Evolutionary conservation across 805 yeast genomes (phyloP).

Genomic region (Metschnikowia lochheadii): DNA sequence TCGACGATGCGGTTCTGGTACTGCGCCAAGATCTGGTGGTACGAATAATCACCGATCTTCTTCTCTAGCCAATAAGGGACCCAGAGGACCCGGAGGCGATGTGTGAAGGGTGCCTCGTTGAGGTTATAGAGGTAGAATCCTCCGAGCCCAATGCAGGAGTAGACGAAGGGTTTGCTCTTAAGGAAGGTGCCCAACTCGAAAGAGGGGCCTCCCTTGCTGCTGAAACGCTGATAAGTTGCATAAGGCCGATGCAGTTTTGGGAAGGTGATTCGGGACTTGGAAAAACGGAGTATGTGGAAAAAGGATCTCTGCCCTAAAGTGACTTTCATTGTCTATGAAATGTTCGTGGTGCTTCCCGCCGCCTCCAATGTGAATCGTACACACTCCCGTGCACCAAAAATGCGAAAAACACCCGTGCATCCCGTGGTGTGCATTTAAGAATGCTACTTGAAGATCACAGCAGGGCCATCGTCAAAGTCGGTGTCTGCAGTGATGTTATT

Average conservation of each 20-base stretch:
- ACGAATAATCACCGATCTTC: slow-evolving; percentile 59
- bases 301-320: background rate
- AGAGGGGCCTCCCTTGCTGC: slow-evolving; percentile 4
- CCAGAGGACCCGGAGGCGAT: slow-evolving; percentile 67
- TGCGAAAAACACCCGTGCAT: background rate
- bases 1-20: slow-evolving; percentile 57
- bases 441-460: slow-evolving; percentile 17
- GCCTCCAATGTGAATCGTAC: too few species aligned
- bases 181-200: slow-evolving; percentile 16
- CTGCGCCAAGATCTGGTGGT: slow-evolving; percentile 55
- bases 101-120: slow-evolving; percentile 79
- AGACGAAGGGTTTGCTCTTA: slow-evolving; percentile 30
- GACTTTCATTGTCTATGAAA: too few species aligned
- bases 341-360: too few species aligned
- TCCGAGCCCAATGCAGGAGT: slow-evolving; percentile 19
- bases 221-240: slow-evolving; percentile 21
- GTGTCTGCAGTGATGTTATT: slow-evolving; percentile 13
- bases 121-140: slow-evolving; percentile 38
- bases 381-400: too few species aligned
- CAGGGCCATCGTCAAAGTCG: slow-evolving; percentile 14
- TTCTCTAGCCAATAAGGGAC: slow-evolving; percentile 62
- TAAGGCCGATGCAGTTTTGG: slow-evolving; percentile 3
- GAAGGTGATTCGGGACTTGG: background rate
- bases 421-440: background rate
- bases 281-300: background rate